Conservation (phyloP, 805 yeast species). For the Barnettozyma wickerhamii region DNA sequence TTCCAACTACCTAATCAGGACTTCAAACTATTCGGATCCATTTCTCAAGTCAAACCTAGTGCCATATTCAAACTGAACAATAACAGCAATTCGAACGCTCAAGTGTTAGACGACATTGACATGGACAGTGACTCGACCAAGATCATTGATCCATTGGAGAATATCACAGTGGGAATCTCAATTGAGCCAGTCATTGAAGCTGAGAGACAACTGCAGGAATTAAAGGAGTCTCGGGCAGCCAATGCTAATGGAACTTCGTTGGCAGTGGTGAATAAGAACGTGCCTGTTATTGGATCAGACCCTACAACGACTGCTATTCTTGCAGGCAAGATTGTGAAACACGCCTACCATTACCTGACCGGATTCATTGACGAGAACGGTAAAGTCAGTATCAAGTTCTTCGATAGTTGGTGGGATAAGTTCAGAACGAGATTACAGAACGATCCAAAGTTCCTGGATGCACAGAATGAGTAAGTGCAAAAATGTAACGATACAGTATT, state of each 20-base stretch:
- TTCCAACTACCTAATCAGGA: constrained; percentile 63
- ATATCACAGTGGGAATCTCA: constrained; percentile 73
- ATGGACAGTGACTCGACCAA: constrained; percentile 38
- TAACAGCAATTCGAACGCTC: constrained; percentile 25
- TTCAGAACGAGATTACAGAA: constrained; percentile 70
- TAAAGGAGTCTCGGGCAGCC: constrained; percentile 17
- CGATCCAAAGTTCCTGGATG: constrained; percentile 80
- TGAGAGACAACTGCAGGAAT: constrained; percentile 45
- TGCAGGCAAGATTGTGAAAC: constrained; percentile 84
- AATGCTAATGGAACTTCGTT: constrained; percentile 22
- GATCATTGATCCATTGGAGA: constrained; percentile 22
- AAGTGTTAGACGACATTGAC: constrained; percentile 55
- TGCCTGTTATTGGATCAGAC: constrained; percentile 21
- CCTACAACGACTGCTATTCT: constrained; percentile 50
- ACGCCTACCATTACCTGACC: constrained; percentile 86
- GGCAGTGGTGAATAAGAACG: constrained; percentile 19
- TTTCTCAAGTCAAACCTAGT: constrained; percentile 69
- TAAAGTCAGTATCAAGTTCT: constrained; percentile 80
- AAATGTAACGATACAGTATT: not conserved
- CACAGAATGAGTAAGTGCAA: constrained; percentile 6
- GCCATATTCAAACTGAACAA: constrained; percentile 86
- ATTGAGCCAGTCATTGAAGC: constrained; percentile 77
- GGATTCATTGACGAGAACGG: constrained; percentile 82
- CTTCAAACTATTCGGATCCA: constrained; percentile 62
- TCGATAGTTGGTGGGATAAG: constrained; percentile 95